phyloP scores from a whole-genome alignment of 805 yeast species.

The Ogataea glucozyma region DNA sequence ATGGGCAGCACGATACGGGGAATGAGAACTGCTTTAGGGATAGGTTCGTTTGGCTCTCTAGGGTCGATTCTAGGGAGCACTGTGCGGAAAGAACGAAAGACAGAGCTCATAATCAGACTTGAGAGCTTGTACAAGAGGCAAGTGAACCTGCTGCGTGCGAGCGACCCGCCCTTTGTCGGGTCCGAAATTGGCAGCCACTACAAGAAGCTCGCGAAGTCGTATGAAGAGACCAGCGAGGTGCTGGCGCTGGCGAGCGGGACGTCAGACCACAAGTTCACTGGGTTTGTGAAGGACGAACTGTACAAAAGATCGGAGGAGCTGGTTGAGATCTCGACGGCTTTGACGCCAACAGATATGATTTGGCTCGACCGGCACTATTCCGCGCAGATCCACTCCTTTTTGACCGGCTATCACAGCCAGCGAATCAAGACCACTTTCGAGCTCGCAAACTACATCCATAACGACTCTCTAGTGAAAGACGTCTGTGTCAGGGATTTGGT shows the following conservation, averaged over 20 bases:
- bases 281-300: constrained; percentile 21
- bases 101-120: constrained; percentile 3
- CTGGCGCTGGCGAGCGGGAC: constrained; percentile 6
- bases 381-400: constrained; percentile 22
- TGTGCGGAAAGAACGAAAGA: constrained; percentile 5
- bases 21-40: not conserved
- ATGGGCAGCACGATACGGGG: not conserved
- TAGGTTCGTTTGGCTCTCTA: constrained; percentile 8
- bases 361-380: constrained; percentile 26
- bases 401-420: constrained; percentile 27
- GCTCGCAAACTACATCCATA: constrained; percentile 25
- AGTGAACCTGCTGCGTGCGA: constrained; percentile 5
- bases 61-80: constrained; percentile 4
- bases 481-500: constrained; percentile 17
- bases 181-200: constrained; percentile 14
- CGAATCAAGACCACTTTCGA: constrained; percentile 30
- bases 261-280: constrained; percentile 16
- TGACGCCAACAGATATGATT: constrained; percentile 18
- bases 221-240: constrained; percentile 8
- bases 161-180: constrained; percentile 10
- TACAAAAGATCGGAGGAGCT: constrained; percentile 22
- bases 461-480: constrained; percentile 17
- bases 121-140: constrained; percentile 11
- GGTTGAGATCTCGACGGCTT: constrained; percentile 17
- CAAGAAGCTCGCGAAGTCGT: constrained; percentile 14